Evolutionary conservation across 1,284 basidiomycete genomes (phyloP), one percentile per base, ranked within the genome.

Genomic region (Cronartium quercuum): DNA sequence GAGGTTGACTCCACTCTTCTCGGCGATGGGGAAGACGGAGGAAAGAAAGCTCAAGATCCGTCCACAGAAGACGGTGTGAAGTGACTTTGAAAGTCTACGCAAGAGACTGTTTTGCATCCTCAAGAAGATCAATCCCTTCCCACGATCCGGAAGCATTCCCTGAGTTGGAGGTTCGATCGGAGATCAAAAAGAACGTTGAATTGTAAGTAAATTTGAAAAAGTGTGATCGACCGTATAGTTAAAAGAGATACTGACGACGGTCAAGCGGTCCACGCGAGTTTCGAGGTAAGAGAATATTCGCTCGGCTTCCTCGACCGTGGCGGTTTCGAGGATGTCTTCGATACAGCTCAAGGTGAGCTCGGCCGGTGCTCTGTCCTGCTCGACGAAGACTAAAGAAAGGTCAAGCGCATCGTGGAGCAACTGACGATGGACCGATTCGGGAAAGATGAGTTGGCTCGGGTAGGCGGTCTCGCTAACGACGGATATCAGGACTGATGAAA

Each of bases 1-100:
- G 77, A 94, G 82, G 81, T 95, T 95, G 61, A 95, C 92, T 44
- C 92, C 92, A 81, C 91, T 93, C 63, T 91, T 85, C 81, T 95
- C 92, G 1, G 90, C 90, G 9, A 95, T 82, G 3, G 91, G 91
- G 79, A 94, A 94, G 0, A 92, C 91, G 0, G 86, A 86, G 76
- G 90, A 91, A 63, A 95, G 83, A 81, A 94, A 91, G 1, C 90
- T 90, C 79, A 94, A 84, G 79, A 95, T 92, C 1, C 91, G 86
- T 1, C 93, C 93, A 77, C 90, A 91, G 80, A 95, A 91, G 78
- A 90, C 87, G 2, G 91, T 91, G 67, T 83, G 80, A 44, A 88
- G 88, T 9, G 86, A 85, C 66, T 91, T 91, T 80, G 88, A 90
- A 13, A 94, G 84, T 1, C 93, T 86, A 18, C 91, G 86, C 0